phyloP scores from a whole-genome alignment of 176 grass and related monocot species.

The Triticum monococcum region DNA sequence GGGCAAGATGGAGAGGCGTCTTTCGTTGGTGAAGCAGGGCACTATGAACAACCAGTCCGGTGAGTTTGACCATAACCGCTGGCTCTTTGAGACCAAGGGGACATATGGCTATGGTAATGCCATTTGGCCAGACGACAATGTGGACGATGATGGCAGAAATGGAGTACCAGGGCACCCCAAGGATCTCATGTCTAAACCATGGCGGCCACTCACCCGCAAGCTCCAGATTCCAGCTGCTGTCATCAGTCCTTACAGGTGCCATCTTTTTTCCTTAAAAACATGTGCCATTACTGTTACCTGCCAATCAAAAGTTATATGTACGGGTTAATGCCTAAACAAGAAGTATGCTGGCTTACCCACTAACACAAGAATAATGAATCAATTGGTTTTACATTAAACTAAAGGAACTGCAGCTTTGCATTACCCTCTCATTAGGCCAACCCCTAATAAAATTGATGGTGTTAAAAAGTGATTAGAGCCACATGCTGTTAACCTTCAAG shows the following conservation, averaged over 20 bases:
- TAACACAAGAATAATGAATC: background rate
- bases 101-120: conserved; percentile 96
- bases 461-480: background rate
- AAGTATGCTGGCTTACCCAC: background rate
- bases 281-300: conserved; percentile 15
- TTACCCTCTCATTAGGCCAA: background rate
- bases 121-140: conserved; percentile 82
- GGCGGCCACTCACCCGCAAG: conserved; percentile 95
- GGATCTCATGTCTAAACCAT: conserved; percentile 81
- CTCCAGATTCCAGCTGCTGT: conserved; percentile 75
- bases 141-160: conserved; percentile 36
- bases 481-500: background rate
- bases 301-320: background rate
- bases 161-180: conserved; percentile 61
- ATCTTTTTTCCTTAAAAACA: background rate
- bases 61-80: conserved; percentile 91
- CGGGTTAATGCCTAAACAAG: conserved; percentile 6
- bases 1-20: conserved; percentile 51
- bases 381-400: conserved; percentile 10
- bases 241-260: conserved; percentile 92
- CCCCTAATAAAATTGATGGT: background rate
- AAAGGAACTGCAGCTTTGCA: background rate
- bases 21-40: conserved; percentile 64
- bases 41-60: conserved; percentile 37
- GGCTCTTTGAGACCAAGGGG: conserved; percentile 99